Evolutionary conservation across 2,329 filamentous ascomycete genomes (phyloP).

Genomic region (Fusarium sp.): DNA sequence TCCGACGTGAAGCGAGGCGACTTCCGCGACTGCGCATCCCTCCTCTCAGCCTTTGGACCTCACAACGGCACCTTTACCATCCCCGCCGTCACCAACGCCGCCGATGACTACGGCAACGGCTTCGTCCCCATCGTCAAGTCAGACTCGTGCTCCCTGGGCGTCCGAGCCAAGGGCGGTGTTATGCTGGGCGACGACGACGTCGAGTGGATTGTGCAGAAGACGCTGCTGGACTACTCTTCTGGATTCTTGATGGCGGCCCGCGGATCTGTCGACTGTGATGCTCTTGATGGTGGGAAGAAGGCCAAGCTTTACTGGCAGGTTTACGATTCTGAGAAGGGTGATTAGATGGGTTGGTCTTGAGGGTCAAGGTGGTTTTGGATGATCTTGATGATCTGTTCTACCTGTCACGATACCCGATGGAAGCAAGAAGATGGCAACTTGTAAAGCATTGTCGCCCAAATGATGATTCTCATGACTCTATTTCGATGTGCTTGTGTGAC

Average conservation of each 20-base stretch:
- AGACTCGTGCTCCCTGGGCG: conserved; percentile 43
- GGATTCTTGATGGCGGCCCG: conserved; percentile 29
- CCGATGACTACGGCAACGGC: conserved; percentile 15
- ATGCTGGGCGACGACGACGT: conserved; percentile 31
- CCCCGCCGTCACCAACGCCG: conserved; percentile 18
- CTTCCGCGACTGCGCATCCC: conserved; percentile 47
- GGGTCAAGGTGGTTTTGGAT: conserved; percentile 1
- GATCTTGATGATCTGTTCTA: conserved; percentile 16
- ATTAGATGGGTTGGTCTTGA: conserved; percentile 17
- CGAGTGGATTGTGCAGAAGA: conserved; percentile 27
- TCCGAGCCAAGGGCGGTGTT: conserved; percentile 36
- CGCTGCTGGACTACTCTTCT: conserved; percentile 30
- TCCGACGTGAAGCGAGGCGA: conserved; percentile 40
- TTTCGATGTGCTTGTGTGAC: background rate
- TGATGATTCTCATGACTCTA: background rate
- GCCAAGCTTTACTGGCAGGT: conserved; percentile 35
- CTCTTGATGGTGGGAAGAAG: conserved; percentile 11
- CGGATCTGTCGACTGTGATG: conserved; percentile 23
- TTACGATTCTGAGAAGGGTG: conserved; percentile 9
- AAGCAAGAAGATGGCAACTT: conserved; percentile 12
- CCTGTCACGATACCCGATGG: conserved; percentile 32
- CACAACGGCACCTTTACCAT: conserved; percentile 48
- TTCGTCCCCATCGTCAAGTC: conserved; percentile 42
- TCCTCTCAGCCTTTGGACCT: conserved; percentile 45
- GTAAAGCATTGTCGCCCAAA: conserved; percentile 10